Evolutionary conservation across 2,329 filamentous ascomycete genomes (phyloP).

Genomic region (Chaetoscypha palmicola): DNA sequence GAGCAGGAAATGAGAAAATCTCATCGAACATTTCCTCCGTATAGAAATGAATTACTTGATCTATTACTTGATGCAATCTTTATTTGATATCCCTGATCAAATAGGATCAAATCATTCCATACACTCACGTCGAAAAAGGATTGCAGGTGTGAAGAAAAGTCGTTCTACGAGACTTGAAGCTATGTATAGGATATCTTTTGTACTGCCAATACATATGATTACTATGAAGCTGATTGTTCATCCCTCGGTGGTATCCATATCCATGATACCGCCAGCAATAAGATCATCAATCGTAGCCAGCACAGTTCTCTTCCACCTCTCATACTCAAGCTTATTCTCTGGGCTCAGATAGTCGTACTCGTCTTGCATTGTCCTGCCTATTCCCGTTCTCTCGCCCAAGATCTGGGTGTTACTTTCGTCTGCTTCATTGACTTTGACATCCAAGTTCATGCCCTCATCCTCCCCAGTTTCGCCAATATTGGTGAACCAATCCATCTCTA

Average conservation of each 20-base stretch:
- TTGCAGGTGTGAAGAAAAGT: too few species aligned
- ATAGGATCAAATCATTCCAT: too few species aligned
- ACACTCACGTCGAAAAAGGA: too few species aligned
- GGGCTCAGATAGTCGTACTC: conserved; percentile 65
- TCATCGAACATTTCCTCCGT: too few species aligned
- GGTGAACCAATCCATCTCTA: conserved; percentile 50
- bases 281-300: conserved; percentile 47
- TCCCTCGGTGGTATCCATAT: conserved; percentile 7
- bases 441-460: conserved; percentile 29
- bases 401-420: conserved; percentile 22
- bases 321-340: conserved; percentile 52
- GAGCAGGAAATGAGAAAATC: too few species aligned
- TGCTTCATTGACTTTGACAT: conserved; percentile 31
- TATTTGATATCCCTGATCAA: too few species aligned
- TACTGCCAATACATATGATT: too few species aligned
- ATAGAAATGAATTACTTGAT: too few species aligned
- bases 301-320: conserved; percentile 56
- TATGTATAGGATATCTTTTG: too few species aligned
- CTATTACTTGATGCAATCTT: too few species aligned
- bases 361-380: conserved; percentile 65
- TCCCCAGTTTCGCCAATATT: conserved; percentile 41
- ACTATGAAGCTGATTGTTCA: too few species aligned
- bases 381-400: conserved; percentile 14
- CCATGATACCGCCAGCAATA: conserved; percentile 9
- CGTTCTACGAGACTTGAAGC: too few species aligned